phyloP scores from a whole-genome alignment of 305 asterid genomes.

The Fraxinus velutina region DNA sequence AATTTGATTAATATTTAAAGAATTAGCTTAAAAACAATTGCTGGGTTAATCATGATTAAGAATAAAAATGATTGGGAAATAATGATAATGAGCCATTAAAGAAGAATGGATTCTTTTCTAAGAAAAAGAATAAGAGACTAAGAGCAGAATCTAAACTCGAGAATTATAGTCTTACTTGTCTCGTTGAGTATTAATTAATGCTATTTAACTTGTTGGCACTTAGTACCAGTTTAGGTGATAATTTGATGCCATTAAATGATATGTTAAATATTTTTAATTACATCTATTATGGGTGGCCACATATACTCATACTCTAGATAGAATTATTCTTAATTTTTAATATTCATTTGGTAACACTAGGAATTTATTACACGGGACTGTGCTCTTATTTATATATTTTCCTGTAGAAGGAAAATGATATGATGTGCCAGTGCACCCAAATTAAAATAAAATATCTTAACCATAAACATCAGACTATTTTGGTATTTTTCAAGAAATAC shows the following conservation, averaged over 20 bases:
- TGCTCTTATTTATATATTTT: not conserved
- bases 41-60: not conserved
- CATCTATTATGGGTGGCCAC: too few relatives aligned
- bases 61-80: not conserved
- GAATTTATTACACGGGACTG: slow-evolving; percentile 22
- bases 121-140: not conserved
- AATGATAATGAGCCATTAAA: not conserved
- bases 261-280: too few relatives aligned
- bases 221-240: too few relatives aligned
- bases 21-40: not conserved
- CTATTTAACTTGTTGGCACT: too few relatives aligned
- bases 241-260: too few relatives aligned
- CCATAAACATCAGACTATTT: not conserved
- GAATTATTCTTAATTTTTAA: not conserved
- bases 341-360: not conserved
- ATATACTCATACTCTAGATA: too few relatives aligned
- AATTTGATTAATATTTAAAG: not conserved
- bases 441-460: too few relatives aligned
- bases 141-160: not conserved
- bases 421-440: not conserved
- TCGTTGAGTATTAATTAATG: not conserved
- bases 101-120: not conserved
- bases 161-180: not conserved
- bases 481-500: not conserved
- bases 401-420: not conserved